Evolutionary conservation across 1,284 basidiomycete genomes (phyloP).

Genomic region (Puccinia horiana): DNA sequence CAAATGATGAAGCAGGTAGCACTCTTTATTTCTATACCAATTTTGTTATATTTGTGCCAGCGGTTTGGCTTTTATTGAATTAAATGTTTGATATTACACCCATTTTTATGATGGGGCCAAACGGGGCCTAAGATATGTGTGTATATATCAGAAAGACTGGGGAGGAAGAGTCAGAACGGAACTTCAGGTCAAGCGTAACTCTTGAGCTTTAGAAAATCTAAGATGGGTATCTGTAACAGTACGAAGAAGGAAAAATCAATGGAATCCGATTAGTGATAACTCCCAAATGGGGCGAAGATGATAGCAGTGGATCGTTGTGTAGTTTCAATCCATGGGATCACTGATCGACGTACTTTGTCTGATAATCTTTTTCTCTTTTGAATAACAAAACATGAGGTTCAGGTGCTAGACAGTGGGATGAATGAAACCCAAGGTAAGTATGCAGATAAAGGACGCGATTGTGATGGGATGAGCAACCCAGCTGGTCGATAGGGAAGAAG

Average conservation of each 20-base stretch:
- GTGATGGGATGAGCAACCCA: not conserved
- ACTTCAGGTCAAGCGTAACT: not conserved
- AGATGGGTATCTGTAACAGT: constrained; percentile 7
- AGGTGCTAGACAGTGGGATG: constrained; percentile 18
- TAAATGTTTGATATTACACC: no score
- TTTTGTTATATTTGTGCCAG: no score
- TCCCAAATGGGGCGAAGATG: not conserved
- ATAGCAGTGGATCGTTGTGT: not conserved
- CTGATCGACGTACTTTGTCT: constrained; percentile 31
- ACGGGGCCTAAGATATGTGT: constrained; percentile 17
- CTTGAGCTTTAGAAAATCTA: not conserved
- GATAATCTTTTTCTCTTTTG: constrained; percentile 47
- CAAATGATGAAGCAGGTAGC: no score
- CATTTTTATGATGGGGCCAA: no score
- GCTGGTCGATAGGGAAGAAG: not conserved
- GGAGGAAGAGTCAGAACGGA: not conserved
- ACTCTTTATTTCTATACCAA: no score
- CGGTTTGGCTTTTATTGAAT: no score
- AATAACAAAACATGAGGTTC: constrained; percentile 45
- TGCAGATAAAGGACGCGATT: not conserved
- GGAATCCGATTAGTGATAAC: not conserved
- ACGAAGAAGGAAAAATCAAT: not conserved
- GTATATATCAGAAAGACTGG: constrained; percentile 11
- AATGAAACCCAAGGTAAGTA: not conserved
- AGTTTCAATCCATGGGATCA: no score